These are phyloP conservation scores for Suillus subalutaceus DNA, from an alignment of 768 basidiomycete species.

Conservation along the genomic window DNA sequence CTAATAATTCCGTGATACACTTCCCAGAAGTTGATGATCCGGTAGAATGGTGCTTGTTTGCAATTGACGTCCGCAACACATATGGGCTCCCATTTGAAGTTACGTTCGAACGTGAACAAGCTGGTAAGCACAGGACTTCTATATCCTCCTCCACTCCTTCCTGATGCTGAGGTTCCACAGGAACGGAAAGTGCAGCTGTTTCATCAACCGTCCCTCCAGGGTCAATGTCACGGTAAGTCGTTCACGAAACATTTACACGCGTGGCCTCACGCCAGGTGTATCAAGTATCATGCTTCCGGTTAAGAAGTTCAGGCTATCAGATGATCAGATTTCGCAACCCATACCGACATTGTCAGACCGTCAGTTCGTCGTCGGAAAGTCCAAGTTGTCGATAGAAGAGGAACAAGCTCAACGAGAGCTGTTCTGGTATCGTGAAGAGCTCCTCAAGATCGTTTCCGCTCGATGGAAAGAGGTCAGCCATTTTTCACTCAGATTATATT, in stretches of 20 bases:
- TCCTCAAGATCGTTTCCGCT: slow-evolving; percentile 70
- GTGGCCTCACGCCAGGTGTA: slow-evolving; percentile 14
- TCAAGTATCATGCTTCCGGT: slow-evolving; percentile 70
- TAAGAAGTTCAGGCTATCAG: slow-evolving; percentile 64
- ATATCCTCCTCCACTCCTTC: slow-evolving; percentile 1
- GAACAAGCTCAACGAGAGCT: slow-evolving; percentile 71
- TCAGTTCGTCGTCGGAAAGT: slow-evolving; percentile 88
- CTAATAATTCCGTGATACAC: slow-evolving; percentile 23
- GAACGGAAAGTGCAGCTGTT: slow-evolving; percentile 40
- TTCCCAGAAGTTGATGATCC: slow-evolving; percentile 47
- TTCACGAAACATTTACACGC: neutral
- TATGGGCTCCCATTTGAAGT: slow-evolving; percentile 93
- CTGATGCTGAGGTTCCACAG: slow-evolving; percentile 33
- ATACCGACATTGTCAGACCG: slow-evolving; percentile 87
- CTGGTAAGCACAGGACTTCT: slow-evolving; percentile 44
- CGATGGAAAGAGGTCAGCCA: slow-evolving; percentile 83
- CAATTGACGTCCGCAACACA: slow-evolving; percentile 88
- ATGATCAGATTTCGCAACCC: slow-evolving; percentile 57
- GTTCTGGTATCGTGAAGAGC: slow-evolving; percentile 95
- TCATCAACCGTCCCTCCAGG: slow-evolving; percentile 81
- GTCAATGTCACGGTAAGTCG: slow-evolving; percentile 72
- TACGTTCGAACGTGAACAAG: slow-evolving; percentile 66
- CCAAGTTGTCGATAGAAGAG: slow-evolving; percentile 59
- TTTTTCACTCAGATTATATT: neutral
- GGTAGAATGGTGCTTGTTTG: slow-evolving; percentile 83